Conservation (phyloP, 306 rosid species). For the Carpinus viminea region DNA sequence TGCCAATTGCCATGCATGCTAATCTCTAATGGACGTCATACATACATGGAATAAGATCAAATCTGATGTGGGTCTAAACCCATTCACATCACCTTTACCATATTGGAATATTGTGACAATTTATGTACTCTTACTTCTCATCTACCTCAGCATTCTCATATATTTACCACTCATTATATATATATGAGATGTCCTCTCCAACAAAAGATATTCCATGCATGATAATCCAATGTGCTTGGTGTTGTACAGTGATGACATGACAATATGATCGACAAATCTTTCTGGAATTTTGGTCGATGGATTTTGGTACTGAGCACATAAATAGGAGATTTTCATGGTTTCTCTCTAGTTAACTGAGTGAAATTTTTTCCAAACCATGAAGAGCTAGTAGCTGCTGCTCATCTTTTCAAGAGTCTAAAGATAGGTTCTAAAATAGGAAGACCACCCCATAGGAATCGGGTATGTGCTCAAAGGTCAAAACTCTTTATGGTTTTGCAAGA, state of each 20-base stretch:
- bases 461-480: slow-evolving; percentile 41
- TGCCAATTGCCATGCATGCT: background rate
- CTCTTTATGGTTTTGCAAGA: slow-evolving; percentile 47
- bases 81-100: slow-evolving; percentile 10
- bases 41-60: background rate
- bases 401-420: slow-evolving; percentile 22
- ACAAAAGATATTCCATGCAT: slow-evolving; percentile 30
- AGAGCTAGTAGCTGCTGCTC: background rate
- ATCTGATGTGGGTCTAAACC: background rate
- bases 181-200: too few species aligned
- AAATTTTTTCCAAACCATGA: slow-evolving; percentile 13
- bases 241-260: slow-evolving; percentile 20
- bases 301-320: slow-evolving; percentile 9
- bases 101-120: slow-evolving; percentile 1
- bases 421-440: slow-evolving; percentile 33
- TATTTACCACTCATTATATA: slow-evolving; percentile 7
- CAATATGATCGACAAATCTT: background rate
- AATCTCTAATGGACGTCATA: background rate
- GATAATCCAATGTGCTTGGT: slow-evolving; percentile 25
- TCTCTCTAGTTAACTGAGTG: background rate
- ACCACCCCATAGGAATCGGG: slow-evolving; percentile 13
- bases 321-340: slow-evolving; percentile 5
- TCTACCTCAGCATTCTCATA: slow-evolving; percentile 18
- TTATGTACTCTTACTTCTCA: slow-evolving; percentile 1
- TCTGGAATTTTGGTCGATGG: background rate